Evolutionary conservation across 352 stramenopile genomes (phyloP).

Genomic region (Pythium utonaiense): DNA sequence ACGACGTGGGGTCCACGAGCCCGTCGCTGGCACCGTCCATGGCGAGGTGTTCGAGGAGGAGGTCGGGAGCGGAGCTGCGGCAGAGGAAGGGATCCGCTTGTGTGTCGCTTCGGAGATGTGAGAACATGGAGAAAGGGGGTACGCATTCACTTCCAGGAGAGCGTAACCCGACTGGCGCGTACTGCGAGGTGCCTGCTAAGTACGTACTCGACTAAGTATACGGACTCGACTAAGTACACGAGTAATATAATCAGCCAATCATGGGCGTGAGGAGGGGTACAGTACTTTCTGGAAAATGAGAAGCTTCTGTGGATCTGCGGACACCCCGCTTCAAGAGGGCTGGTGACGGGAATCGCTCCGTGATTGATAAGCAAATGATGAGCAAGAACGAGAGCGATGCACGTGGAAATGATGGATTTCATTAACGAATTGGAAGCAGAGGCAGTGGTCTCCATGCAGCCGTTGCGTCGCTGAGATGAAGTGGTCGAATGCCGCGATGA

Average conservation of each 20-base stretch:
- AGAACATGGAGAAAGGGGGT: neutral
- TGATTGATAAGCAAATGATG: no score
- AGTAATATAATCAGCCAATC: neutral
- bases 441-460: neutral
- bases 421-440: slow-evolving; percentile 1
- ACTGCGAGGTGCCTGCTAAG: neutral
- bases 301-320: no score
- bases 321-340: no score
- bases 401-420: neutral
- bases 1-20: slow-evolving; percentile 42
- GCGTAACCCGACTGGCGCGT: neutral
- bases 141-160: neutral
- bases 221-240: neutral
- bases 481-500: neutral
- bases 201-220: neutral
- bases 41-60: neutral
- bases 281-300: neutral
- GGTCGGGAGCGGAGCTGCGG: neutral
- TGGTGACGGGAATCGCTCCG: no score
- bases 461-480: no score
- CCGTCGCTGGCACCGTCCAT: slow-evolving; percentile 27
- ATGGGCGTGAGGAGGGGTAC: no score
- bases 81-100: neutral
- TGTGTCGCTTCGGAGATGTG: neutral
- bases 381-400: no score